Evolutionary conservation across 768 basidiomycete species (phyloP).

Genomic region (Cyclocybe aegerita): DNA sequence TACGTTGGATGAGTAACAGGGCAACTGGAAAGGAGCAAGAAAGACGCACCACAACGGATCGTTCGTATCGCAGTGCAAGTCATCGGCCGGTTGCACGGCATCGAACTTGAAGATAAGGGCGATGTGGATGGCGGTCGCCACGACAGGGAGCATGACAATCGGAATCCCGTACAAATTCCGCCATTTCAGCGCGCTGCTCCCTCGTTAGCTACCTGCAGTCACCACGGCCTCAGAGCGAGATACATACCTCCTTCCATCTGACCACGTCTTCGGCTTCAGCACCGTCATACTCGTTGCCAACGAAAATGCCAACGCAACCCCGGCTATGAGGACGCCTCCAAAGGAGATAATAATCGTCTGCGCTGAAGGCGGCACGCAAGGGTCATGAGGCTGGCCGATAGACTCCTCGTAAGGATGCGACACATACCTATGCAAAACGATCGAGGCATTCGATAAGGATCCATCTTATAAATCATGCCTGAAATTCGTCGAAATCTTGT

Average conservation of each 20-base stretch:
- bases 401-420: background rate
- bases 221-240: constrained; percentile 5
- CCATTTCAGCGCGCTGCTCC: constrained; percentile 49
- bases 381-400: background rate
- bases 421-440: constrained; percentile 56
- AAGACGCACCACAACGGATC: constrained; percentile 53
- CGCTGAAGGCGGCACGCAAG: constrained; percentile 22
- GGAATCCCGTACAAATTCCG: constrained; percentile 41
- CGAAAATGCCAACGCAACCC: constrained; percentile 41
- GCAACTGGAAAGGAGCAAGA: background rate
- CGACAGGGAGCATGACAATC: constrained; percentile 46
- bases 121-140: constrained; percentile 41
- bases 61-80: constrained; percentile 61
- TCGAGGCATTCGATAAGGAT: constrained; percentile 56
- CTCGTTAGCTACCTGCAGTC: constrained; percentile 2
- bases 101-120: constrained; percentile 41
- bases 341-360: constrained; percentile 45
- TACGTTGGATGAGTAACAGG: constrained; percentile 19
- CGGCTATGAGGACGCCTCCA: constrained; percentile 43
- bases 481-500: background rate
- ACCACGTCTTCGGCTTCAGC: constrained; percentile 42
- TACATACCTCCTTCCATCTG: constrained; percentile 29
- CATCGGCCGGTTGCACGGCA: constrained; percentile 46
- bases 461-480: constrained; percentile 69
- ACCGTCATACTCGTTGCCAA: constrained; percentile 41